A percentile compares a stretch with the other conserved stretches of the same genome.
phyloP scores from a whole-genome alignment of 495 filamentous ascomycete species.

The Aspergillus baeticus region DNA sequence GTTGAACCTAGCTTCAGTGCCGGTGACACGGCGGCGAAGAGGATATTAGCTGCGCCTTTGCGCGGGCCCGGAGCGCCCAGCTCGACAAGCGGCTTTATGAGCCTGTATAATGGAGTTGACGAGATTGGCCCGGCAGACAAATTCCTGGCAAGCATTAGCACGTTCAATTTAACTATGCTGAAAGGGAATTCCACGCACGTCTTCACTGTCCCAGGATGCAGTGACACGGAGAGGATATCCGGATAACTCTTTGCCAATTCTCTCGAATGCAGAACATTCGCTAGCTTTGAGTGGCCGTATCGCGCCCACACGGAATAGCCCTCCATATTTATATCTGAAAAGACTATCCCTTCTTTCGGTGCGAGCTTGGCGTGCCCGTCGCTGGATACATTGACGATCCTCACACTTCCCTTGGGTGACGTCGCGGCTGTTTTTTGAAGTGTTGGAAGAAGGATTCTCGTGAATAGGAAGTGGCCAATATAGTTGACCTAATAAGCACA shows the following conservation, averaged over 20 bases:
- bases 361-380: neutral
- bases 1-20: neutral
- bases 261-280: neutral
- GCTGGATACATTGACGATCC: neutral
- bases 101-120: neutral
- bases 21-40: neutral
- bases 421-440: neutral
- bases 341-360: neutral
- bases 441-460: neutral
- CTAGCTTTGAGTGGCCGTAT: conserved; percentile 1
- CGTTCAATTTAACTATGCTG: too few species aligned
- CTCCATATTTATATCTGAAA: neutral
- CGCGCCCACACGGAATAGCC: neutral
- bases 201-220: conserved; percentile 3
- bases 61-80: conserved; percentile 2
- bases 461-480: neutral
- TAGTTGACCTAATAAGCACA: conserved; percentile 2
- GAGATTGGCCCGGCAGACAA: neutral
- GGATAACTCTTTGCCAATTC: neutral
- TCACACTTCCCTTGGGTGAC: neutral
- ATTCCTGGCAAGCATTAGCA: neutral
- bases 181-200: neutral
- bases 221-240: neutral
- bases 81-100: conserved; percentile 7
- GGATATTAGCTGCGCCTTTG: conserved; percentile 1